These are phyloP conservation scores for Colletotrichum spinosum DNA, from an alignment of 2,329 filamentous ascomycete species.

Conservation along the genomic window DNA sequence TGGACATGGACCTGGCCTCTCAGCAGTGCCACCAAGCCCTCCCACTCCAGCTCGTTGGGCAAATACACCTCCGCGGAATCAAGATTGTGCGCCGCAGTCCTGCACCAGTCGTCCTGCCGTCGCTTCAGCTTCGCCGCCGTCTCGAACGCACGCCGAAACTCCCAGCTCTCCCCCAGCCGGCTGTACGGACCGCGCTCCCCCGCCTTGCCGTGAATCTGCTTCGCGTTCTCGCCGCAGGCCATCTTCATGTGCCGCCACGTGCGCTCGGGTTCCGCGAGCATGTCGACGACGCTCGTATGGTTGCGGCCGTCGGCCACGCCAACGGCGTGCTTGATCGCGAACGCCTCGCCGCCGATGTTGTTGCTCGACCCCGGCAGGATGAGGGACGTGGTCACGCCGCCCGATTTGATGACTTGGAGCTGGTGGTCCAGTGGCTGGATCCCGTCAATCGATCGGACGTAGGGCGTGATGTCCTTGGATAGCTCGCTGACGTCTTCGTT, in stretches of 20 bases:
- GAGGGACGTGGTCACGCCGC: slow-evolving; percentile 76
- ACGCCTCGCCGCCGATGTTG: slow-evolving; percentile 79
- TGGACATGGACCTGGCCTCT: slow-evolving; percentile 77
- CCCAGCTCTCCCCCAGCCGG: slow-evolving; percentile 76
- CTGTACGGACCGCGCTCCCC: slow-evolving; percentile 68
- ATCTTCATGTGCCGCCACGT: slow-evolving; percentile 81
- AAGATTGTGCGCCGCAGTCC: slow-evolving; percentile 62
- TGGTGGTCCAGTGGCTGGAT: slow-evolving; percentile 73
- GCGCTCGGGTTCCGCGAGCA: slow-evolving; percentile 74
- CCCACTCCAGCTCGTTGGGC: slow-evolving; percentile 72
- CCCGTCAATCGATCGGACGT: slow-evolving; percentile 74
- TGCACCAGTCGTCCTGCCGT: slow-evolving; percentile 77
- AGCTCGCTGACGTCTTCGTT: slow-evolving; percentile 73
- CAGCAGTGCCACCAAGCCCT: slow-evolving; percentile 70
- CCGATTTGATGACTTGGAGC: slow-evolving; percentile 76
- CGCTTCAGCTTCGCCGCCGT: slow-evolving; percentile 67
- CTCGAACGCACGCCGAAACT: slow-evolving; percentile 76
- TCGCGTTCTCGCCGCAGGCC: slow-evolving; percentile 79
- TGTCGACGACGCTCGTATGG: slow-evolving; percentile 71
- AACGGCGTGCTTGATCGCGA: slow-evolving; percentile 75
- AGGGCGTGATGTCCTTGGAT: slow-evolving; percentile 74
- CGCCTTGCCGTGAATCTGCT: slow-evolving; percentile 67
- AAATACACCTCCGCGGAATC: slow-evolving; percentile 67
- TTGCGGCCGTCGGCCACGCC: slow-evolving; percentile 69
- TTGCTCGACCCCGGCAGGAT: slow-evolving; percentile 76